These are phyloP conservation scores for Arctium minus DNA, from an alignment of 129 eudicot species.

Conservation along the genomic window DNA sequence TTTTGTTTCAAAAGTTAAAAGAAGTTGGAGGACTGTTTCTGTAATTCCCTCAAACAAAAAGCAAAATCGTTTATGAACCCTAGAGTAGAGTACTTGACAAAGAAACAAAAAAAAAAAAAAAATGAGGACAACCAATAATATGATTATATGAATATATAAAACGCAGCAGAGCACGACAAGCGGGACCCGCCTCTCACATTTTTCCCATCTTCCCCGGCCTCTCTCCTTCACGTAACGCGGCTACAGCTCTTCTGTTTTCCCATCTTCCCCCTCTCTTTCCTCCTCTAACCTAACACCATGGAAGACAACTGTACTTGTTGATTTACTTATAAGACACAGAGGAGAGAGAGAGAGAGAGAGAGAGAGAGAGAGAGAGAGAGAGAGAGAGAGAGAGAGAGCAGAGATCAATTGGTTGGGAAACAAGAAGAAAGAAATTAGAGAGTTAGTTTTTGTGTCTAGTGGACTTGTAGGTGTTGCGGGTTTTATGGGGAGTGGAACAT, in stretches of 20 bases:
- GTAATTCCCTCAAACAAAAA: too few relatives aligned
- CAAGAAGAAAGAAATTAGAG: neutral
- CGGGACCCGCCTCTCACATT: neutral
- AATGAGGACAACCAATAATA: too few relatives aligned
- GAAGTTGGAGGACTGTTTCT: too few relatives aligned
- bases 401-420: constrained; percentile 27
- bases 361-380: neutral
- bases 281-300: neutral
- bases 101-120: neutral
- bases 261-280: constrained; percentile 19
- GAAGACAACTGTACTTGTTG: neutral
- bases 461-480: neutral
- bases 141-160: too few relatives aligned
- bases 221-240: constrained; percentile 21
- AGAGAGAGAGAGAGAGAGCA: neutral
- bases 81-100: neutral
- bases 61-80: neutral
- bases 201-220: neutral
- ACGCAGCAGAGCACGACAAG: neutral
- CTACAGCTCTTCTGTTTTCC: constrained; percentile 25
- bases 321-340: neutral
- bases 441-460: neutral
- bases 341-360: neutral
- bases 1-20: too few relatives aligned
- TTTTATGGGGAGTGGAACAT: constrained; percentile 86